A percentile compares a stretch with the other conserved stretches of the same genome.
Evolutionary conservation across 2,329 filamentous ascomycete genomes (phyloP).

Genomic region (Xylariaceae sp.): DNA sequence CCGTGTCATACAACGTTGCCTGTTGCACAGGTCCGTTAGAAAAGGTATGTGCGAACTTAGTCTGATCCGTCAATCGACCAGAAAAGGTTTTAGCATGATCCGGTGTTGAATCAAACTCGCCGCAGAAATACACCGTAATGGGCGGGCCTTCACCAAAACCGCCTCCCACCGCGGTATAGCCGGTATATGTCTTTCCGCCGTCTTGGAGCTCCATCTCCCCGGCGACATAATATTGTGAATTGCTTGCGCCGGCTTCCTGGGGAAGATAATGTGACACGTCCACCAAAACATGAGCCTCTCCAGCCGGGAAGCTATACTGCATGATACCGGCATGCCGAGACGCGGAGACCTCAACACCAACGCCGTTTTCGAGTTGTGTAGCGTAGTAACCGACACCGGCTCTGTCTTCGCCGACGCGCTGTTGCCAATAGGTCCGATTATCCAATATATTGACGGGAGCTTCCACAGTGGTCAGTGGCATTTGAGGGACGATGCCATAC

Average conservation of each 20-base stretch:
- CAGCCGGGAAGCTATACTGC: slow-evolving; percentile 45
- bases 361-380: slow-evolving; percentile 45
- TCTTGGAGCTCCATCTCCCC: slow-evolving; percentile 36
- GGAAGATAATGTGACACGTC: slow-evolving; percentile 48
- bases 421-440: slow-evolving; percentile 45
- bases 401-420: slow-evolving; percentile 34
- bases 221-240: slow-evolving; percentile 40
- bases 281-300: slow-evolving; percentile 38
- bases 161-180: slow-evolving; percentile 44
- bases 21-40: slow-evolving; percentile 6
- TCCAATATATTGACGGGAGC: slow-evolving; percentile 41
- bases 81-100: slow-evolving; percentile 12
- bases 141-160: slow-evolving; percentile 38
- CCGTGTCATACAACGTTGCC: slow-evolving; percentile 1
- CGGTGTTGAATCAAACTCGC: slow-evolving; percentile 36
- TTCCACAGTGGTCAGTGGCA: slow-evolving; percentile 41
- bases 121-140: slow-evolving; percentile 42
- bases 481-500: slow-evolving; percentile 51
- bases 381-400: slow-evolving; percentile 53
- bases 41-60: slow-evolving; percentile 5
- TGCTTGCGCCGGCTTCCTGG: slow-evolving; percentile 30
- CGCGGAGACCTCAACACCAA: slow-evolving; percentile 46
- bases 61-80: slow-evolving; percentile 8
- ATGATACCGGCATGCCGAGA: slow-evolving; percentile 48
- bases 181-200: slow-evolving; percentile 38